Percentiles rank a stretch among this genome's conserved stretches.
These are phyloP conservation scores for Boletus sensibilis DNA, from an alignment of 768 basidiomycete genomes.

Conservation along the genomic window DNA sequence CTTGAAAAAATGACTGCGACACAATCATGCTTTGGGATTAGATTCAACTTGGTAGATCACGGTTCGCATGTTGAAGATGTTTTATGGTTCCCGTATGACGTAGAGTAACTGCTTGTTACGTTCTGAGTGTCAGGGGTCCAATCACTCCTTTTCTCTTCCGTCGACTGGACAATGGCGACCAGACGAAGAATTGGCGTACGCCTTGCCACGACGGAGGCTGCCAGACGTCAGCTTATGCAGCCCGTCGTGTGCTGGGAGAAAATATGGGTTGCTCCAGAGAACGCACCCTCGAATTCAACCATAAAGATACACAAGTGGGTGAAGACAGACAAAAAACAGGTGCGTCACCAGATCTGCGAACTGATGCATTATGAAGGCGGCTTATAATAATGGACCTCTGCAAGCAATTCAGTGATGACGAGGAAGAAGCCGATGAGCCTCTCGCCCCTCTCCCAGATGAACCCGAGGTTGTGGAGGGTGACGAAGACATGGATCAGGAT, in stretches of 20 bases:
- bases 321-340: constrained; percentile 76
- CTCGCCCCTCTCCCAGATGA: constrained; percentile 78
- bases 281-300: constrained; percentile 51
- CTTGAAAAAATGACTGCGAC: constrained; percentile 9
- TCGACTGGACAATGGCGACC: constrained; percentile 53
- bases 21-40: neutral
- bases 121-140: constrained; percentile 22
- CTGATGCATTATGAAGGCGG: neutral
- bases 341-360: constrained; percentile 31
- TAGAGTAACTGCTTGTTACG: neutral
- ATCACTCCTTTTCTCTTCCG: neutral
- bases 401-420: constrained; percentile 88
- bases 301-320: constrained; percentile 77
- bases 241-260: constrained; percentile 89
- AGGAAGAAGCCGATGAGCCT: constrained; percentile 75
- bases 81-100: neutral
- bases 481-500: constrained; percentile 74
- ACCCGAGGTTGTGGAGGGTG: constrained; percentile 70
- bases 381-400: constrained; percentile 6
- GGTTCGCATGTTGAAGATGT: neutral
- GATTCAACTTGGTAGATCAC: neutral
- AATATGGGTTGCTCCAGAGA: constrained; percentile 63
- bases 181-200: constrained; percentile 77
- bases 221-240: constrained; percentile 82
- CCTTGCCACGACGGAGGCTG: constrained; percentile 74